Evolutionary conservation across 2,329 filamentous ascomycete species (phyloP).

Genomic region (Exserohilum rostratum): DNA sequence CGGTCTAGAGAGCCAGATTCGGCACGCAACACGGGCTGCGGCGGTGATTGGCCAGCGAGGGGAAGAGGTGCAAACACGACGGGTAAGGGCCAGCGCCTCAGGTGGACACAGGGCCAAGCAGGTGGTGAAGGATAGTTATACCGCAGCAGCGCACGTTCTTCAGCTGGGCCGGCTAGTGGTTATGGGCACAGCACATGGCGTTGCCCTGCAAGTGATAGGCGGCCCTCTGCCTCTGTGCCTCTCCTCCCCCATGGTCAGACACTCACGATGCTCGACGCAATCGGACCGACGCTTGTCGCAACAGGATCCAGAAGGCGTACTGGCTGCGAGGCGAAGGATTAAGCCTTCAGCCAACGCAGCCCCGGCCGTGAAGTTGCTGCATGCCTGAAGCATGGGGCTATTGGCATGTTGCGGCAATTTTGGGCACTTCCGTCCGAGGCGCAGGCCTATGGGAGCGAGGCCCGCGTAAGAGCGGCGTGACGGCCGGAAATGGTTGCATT

Average conservation of each 20-base stretch:
- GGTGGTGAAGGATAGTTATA: slow-evolving; percentile 3
- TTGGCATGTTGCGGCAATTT: background rate
- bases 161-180: slow-evolving; percentile 7
- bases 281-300: slow-evolving; percentile 3
- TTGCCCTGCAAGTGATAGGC: background rate
- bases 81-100: slow-evolving; percentile 4
- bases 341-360: background rate
- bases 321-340: background rate
- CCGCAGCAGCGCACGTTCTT: slow-evolving; percentile 5
- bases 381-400: background rate
- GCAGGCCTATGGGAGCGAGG: background rate
- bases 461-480: background rate
- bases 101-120: slow-evolving; percentile 1
- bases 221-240: no score
- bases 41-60: slow-evolving; percentile 9
- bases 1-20: slow-evolving; percentile 7
- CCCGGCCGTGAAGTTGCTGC: background rate
- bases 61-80: background rate
- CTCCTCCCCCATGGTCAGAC: no score
- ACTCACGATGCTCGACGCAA: background rate
- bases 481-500: background rate
- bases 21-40: slow-evolving; percentile 12
- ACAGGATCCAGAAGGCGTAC: background rate
- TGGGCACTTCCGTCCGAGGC: background rate
- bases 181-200: background rate